Evolutionary conservation across 139 green algal species (phyloP).

Genomic region (Eudorina sp.): DNA sequence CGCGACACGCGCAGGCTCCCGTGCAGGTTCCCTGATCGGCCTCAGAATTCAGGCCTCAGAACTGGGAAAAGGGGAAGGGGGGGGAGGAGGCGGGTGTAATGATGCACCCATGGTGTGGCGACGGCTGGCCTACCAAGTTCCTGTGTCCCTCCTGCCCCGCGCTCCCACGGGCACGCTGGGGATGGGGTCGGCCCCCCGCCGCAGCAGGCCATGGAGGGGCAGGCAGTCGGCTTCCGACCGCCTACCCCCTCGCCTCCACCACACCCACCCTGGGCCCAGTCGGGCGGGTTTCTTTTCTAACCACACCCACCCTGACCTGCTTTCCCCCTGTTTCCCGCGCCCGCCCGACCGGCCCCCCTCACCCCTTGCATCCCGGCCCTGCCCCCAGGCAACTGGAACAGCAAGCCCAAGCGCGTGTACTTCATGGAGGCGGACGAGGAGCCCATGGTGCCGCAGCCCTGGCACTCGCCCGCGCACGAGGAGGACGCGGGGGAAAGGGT

Average conservation of each 20-base stretch:
- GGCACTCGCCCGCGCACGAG: neutral
- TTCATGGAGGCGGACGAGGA: constrained; percentile 43
- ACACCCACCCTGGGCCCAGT: neutral
- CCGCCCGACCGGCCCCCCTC: neutral
- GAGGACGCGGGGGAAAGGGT: constrained; percentile 40
- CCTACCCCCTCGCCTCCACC: neutral
- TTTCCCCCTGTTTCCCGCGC: neutral
- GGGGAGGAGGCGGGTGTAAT: too few species aligned
- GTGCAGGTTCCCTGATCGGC: too few species aligned
- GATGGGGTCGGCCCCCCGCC: too few species aligned
- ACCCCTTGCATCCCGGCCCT: neutral
- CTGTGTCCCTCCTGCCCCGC: too few species aligned
- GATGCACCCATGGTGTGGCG: too few species aligned
- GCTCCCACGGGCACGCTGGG: too few species aligned
- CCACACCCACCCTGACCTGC: neutral
- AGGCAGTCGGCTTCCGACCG: too few species aligned
- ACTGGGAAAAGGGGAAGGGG: too few species aligned
- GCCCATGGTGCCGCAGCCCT: constrained; percentile 19
- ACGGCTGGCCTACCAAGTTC: too few species aligned
- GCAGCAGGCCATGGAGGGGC: too few species aligned
- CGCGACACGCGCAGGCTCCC: too few species aligned
- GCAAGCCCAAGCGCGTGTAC: constrained; percentile 17
- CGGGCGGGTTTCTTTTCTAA: neutral
- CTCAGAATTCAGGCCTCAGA: too few species aligned
- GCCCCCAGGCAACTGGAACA: constrained; percentile 31